A percentile compares a stretch with the other conserved stretches of the same genome.
Evolutionary conservation across 2,329 filamentous ascomycete genomes (phyloP).

Genomic region (Aspergillus sp.): DNA sequence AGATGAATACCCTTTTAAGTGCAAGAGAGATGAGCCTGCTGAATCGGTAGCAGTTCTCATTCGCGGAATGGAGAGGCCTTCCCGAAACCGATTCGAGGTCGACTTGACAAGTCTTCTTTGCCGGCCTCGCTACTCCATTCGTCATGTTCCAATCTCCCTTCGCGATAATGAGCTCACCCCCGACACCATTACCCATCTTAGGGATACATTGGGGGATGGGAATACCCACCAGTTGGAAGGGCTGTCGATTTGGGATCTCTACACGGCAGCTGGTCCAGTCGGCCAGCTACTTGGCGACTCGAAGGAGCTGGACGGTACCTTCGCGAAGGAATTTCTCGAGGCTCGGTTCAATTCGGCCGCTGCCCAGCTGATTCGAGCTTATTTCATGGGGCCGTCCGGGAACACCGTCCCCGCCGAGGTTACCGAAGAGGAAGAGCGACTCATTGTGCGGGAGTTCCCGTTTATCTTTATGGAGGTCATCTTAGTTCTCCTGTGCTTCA

Average conservation of each 20-base stretch:
- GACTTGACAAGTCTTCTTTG: background rate
- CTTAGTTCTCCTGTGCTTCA: background rate
- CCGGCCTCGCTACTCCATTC: background rate
- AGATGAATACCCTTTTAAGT: background rate
- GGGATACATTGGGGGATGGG: background rate
- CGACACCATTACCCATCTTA: background rate
- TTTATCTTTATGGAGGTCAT: background rate
- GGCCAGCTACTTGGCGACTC: background rate
- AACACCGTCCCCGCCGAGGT: background rate
- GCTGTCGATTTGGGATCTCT: background rate
- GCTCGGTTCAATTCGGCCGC: background rate
- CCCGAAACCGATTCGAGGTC: background rate
- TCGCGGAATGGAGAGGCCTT: background rate
- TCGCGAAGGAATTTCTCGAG: background rate
- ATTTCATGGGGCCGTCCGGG: background rate
- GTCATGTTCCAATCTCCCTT: background rate
- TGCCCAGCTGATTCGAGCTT: background rate
- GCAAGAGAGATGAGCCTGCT: background rate
- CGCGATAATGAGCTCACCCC: background rate
- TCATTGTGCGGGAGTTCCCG: background rate
- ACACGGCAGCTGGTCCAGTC: background rate
- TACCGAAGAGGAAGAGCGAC: background rate
- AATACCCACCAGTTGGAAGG: background rate
- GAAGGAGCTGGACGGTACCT: background rate
- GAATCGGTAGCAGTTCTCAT: background rate